A percentile compares a stretch with the other conserved stretches of the same genome.
Evolutionary conservation across 106 monocot species (phyloP).

Genomic region (Acanthochlamys bracteata): DNA sequence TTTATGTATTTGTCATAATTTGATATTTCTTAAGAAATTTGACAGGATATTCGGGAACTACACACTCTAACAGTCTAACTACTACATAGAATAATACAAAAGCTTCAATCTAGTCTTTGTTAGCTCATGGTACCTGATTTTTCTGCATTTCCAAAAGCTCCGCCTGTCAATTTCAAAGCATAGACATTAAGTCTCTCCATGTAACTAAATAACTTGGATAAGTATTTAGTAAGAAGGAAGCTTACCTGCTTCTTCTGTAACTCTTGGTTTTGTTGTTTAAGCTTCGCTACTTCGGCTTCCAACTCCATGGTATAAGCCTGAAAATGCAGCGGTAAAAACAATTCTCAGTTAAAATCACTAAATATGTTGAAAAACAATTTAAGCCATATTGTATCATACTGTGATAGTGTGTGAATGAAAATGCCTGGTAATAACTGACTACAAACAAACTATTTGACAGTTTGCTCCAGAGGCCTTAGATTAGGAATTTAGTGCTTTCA

Average conservation of each 20-base stretch:
- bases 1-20: not conserved
- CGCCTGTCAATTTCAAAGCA: slow-evolving; percentile 22
- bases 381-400: too few species aligned
- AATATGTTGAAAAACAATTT: too few species aligned
- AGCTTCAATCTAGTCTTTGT: not conserved
- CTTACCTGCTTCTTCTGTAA: slow-evolving; percentile 81
- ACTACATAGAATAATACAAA: not conserved
- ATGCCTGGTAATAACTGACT: too few species aligned
- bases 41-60: not conserved
- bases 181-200: not conserved
- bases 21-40: not conserved
- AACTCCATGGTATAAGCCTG: slow-evolving; percentile 79
- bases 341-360: not conserved
- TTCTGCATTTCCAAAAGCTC: slow-evolving; percentile 59
- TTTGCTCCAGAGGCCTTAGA: too few species aligned
- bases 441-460: too few species aligned
- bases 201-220: not conserved
- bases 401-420: too few species aligned
- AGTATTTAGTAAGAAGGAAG: not conserved
- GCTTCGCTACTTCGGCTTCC: slow-evolving; percentile 77
- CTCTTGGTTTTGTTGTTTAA: slow-evolving; percentile 66
- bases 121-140: slow-evolving; percentile 36
- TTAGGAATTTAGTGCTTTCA: too few species aligned
- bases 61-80: not conserved
- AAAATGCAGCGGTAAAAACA: not conserved